phyloP scores from a whole-genome alignment of 305 asterid genomes.

The Rubia occidens region DNA sequence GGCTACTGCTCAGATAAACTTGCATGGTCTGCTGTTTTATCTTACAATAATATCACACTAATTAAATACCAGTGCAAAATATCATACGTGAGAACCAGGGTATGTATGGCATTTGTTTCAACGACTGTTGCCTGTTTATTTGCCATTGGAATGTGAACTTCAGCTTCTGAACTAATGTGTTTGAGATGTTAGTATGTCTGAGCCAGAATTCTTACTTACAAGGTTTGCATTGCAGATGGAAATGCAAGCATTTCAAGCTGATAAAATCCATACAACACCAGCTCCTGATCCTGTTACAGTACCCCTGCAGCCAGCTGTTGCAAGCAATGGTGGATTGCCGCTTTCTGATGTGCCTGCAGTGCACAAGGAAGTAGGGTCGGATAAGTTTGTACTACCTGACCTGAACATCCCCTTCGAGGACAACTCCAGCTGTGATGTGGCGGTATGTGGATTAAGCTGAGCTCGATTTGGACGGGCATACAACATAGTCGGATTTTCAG shows the following conservation, averaged over 20 bases:
- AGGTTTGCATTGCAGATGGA: slow-evolving; percentile 36
- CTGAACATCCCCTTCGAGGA: slow-evolving; percentile 56
- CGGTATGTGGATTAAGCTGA: slow-evolving; percentile 33
- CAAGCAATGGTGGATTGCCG: slow-evolving; percentile 15
- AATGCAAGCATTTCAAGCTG: slow-evolving; percentile 25
- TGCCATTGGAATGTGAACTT: neutral
- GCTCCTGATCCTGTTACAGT: slow-evolving; percentile 17
- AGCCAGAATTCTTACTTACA: neutral
- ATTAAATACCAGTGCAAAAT: neutral
- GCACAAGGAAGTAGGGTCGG: slow-evolving; percentile 14
- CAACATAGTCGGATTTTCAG: neutral
- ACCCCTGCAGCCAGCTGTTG: slow-evolving; percentile 16
- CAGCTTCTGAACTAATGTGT: neutral
- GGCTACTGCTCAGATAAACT: neutral
- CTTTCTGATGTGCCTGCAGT: slow-evolving; percentile 19
- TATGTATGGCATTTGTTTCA: neutral
- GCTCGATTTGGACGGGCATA: neutral
- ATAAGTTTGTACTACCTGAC: slow-evolving; percentile 50
- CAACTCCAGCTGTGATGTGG: slow-evolving; percentile 26
- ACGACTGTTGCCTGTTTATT: neutral
- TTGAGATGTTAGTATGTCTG: neutral
- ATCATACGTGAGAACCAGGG: neutral
- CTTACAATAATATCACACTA: neutral
- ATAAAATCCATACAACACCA: slow-evolving; percentile 15
- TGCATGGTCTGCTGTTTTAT: slow-evolving; percentile 1